Percentiles rank a stretch among this genome's conserved stretches.
phyloP scores from a whole-genome alignment of 768 basidiomycete species.

The Myochromella boudieri region DNA sequence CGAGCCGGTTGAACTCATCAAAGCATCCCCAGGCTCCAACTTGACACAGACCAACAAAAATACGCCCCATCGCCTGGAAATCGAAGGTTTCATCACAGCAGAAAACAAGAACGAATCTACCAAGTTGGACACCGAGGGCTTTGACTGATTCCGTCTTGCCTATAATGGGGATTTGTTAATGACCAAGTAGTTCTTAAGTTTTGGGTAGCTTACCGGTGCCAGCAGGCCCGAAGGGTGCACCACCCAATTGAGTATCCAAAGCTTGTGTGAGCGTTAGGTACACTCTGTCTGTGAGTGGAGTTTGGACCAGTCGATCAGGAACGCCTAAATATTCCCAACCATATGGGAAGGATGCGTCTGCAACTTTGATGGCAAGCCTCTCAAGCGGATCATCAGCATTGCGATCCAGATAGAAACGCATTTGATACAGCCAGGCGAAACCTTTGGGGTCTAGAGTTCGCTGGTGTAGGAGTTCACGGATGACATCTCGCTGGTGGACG shows the following conservation, averaged over 20 bases:
- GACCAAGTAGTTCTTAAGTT: slow-evolving; percentile 3
- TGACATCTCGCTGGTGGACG: slow-evolving; percentile 96
- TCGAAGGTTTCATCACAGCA: slow-evolving; percentile 99
- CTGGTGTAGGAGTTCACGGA: slow-evolving; percentile 72
- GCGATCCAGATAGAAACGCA: slow-evolving; percentile 93
- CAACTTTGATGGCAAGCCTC: slow-evolving; percentile 76
- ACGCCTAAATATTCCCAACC: slow-evolving; percentile 99
- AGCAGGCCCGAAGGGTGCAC: slow-evolving; percentile 97
- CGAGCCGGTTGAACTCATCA: slow-evolving; percentile 97
- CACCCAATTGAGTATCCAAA: slow-evolving; percentile 91
- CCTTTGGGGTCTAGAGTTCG: slow-evolving; percentile 61
- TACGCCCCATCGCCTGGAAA: slow-evolving; percentile 99
- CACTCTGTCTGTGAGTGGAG: slow-evolving; percentile 94
- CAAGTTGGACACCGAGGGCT: slow-evolving; percentile 94
- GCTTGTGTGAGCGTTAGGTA: slow-evolving; percentile 97
- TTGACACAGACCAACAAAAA: slow-evolving; percentile 97
- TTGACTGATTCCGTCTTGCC: slow-evolving; percentile 99
- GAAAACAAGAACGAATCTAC: slow-evolving; percentile 99
- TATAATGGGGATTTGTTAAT: slow-evolving; percentile 24
- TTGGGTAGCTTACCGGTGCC: slow-evolving; percentile 70
- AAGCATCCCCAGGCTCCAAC: slow-evolving; percentile 99
- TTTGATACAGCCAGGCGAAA: slow-evolving; percentile 96
- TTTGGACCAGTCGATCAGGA: slow-evolving; percentile 95
- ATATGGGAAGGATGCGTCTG: slow-evolving; percentile 92
- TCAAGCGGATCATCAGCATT: slow-evolving; percentile 74